Conservation (phyloP, 1,284 basidiomycete genomes). For the Thecaphora frezii region DNA sequence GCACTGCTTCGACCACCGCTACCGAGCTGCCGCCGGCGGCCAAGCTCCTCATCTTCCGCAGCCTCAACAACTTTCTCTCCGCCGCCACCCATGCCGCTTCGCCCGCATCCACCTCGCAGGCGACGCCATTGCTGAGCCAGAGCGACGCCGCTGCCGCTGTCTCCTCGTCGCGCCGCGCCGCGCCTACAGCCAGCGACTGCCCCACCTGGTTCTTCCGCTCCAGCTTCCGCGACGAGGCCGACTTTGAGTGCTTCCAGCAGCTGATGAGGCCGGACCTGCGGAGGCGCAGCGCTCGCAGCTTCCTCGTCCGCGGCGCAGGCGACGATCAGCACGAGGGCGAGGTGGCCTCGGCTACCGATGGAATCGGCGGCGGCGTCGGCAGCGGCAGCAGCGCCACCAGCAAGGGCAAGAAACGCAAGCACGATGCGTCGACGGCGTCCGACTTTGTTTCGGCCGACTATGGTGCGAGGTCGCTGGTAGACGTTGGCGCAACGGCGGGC, state of each 20-base stretch:
- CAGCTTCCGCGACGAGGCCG: slow-evolving; percentile 33
- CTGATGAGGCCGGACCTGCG: slow-evolving; percentile 17
- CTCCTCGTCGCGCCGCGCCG: slow-evolving; percentile 1
- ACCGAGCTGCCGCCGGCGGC: slow-evolving; percentile 19
- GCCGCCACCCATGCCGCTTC: slow-evolving; percentile 11
- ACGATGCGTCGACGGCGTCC: not conserved
- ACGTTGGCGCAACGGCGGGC: slow-evolving; percentile 7
- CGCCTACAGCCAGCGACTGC: slow-evolving; percentile 5
- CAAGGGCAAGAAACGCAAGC: not conserved
- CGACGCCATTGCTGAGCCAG: slow-evolving; percentile 2
- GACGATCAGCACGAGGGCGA: not conserved
- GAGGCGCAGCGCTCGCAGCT: slow-evolving; percentile 3
- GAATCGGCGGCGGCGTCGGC: not conserved
- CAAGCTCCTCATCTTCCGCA: slow-evolving; percentile 32
- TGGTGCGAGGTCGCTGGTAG: slow-evolving; percentile 11
- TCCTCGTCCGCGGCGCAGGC: not conserved
- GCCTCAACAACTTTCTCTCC: slow-evolving; percentile 17
- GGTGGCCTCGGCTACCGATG: too few species aligned
- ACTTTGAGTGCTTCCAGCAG: slow-evolving; percentile 39
- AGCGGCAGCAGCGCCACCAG: not conserved
- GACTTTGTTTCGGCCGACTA: slow-evolving; percentile 1
- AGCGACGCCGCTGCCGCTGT: not conserved
- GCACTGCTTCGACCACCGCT: slow-evolving; percentile 18
- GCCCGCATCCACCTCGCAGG: not conserved
- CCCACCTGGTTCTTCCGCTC: slow-evolving; percentile 51